phyloP scores from a whole-genome alignment of 495 filamentous ascomycete genomes.

The Penicillium cosmopolitanum region DNA sequence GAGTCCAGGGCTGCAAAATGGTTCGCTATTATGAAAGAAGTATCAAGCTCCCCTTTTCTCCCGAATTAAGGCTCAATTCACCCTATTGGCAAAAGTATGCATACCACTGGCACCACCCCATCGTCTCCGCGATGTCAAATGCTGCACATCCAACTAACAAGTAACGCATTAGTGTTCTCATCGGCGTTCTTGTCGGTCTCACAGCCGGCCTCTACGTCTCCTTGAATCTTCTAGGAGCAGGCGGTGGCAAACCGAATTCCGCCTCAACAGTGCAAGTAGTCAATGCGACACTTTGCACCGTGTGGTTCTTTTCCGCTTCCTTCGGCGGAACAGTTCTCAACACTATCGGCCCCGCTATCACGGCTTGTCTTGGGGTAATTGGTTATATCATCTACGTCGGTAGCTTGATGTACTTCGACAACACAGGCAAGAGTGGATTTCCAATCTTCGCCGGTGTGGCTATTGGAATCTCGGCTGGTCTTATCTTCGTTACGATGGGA shows the following conservation, averaged over 20 bases:
- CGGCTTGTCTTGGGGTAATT: neutral
- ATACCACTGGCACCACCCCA: neutral
- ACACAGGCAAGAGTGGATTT: neutral
- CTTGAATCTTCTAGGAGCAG: neutral
- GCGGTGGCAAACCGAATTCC: neutral
- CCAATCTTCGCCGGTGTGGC: neutral
- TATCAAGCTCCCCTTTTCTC: neutral
- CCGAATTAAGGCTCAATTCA: neutral
- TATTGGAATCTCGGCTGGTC: neutral
- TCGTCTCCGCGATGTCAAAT: neutral
- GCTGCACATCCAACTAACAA: neutral
- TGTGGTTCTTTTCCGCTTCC: neutral
- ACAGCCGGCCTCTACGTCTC: neutral
- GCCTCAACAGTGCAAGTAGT: neutral
- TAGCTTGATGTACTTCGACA: neutral
- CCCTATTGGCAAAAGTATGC: neutral
- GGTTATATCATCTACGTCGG: neutral
- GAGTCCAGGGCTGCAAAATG: neutral
- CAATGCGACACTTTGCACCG: neutral
- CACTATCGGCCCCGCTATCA: neutral
- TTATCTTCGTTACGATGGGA: constrained; percentile 1
- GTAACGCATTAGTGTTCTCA: neutral
- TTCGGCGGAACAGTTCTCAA: neutral
- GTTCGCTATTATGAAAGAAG: neutral
- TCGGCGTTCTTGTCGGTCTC: neutral